Conservation (phyloP, 148 eudicot species). For the Silene conica region DNA sequence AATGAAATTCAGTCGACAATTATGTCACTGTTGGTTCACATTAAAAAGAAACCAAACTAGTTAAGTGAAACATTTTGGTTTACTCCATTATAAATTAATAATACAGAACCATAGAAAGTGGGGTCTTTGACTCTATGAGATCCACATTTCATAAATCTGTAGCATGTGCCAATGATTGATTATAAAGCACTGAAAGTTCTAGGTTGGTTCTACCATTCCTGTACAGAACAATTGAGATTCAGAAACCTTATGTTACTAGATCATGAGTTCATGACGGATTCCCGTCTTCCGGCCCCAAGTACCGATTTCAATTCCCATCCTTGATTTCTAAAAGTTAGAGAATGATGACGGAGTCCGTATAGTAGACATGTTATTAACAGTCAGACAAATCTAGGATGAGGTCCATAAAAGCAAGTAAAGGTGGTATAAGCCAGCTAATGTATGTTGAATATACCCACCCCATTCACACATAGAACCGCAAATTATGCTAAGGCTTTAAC, state of each 20-base stretch:
- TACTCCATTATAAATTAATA: background rate
- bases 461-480: constrained; percentile 16
- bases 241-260: background rate
- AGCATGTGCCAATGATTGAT: too few relatives aligned
- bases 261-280: background rate
- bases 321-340: background rate
- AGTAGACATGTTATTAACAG: background rate
- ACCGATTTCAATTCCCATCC: background rate
- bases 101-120: background rate
- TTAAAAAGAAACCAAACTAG: background rate
- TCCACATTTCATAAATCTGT: background rate
- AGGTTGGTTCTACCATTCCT: too few relatives aligned
- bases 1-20: too few relatives aligned
- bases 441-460: background rate
- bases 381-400: constrained; percentile 3
- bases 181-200: too few relatives aligned
- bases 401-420: constrained; percentile 18
- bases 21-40: too few relatives aligned
- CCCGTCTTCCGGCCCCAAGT: background rate
- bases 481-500: constrained; percentile 13
- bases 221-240: too few relatives aligned
- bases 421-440: constrained; percentile 17
- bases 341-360: background rate
- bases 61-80: background rate
- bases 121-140: background rate